Conservation (phyloP, 2,329 filamentous ascomycete genomes). For the Microsporum canis region DNA sequence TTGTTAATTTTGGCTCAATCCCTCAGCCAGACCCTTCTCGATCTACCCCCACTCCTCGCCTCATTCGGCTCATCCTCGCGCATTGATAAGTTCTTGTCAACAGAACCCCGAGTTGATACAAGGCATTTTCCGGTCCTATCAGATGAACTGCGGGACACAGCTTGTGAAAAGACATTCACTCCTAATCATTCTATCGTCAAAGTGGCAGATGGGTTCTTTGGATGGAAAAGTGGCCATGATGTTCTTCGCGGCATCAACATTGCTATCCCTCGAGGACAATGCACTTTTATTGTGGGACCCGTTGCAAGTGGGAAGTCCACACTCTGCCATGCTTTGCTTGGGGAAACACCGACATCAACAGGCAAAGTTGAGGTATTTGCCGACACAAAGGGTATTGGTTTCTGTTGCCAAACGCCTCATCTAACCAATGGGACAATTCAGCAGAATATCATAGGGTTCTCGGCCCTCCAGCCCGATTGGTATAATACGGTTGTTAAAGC, state of each 20-base stretch:
- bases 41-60: conserved; percentile 34
- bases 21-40: conserved; percentile 36
- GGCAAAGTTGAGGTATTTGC: conserved; percentile 25
- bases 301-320: conserved; percentile 45
- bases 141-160: not conserved
- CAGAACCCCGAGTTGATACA: conserved; percentile 22
- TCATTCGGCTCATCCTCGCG: conserved; percentile 37
- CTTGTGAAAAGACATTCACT: not conserved
- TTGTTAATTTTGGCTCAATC: conserved; percentile 38
- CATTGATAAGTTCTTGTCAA: conserved; percentile 37
- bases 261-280: conserved; percentile 31
- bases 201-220: conserved; percentile 28
- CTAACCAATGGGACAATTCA: not conserved
- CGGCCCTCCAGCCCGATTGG: conserved; percentile 47
- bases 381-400: conserved; percentile 16
- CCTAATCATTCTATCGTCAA: not conserved
- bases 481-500: conserved; percentile 50
- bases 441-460: conserved; percentile 39
- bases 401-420: not conserved
- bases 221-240: conserved; percentile 37
- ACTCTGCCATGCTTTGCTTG: conserved; percentile 36
- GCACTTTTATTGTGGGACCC: conserved; percentile 41
- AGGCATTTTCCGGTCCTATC: conserved; percentile 9
- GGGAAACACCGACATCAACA: conserved; percentile 29
- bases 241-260: conserved; percentile 33